Percentiles rank a stretch among this genome's conserved stretches.
These are phyloP conservation scores for Trifolium dubium DNA, from an alignment of 306 rosid genomes.

Conservation along the genomic window DNA sequence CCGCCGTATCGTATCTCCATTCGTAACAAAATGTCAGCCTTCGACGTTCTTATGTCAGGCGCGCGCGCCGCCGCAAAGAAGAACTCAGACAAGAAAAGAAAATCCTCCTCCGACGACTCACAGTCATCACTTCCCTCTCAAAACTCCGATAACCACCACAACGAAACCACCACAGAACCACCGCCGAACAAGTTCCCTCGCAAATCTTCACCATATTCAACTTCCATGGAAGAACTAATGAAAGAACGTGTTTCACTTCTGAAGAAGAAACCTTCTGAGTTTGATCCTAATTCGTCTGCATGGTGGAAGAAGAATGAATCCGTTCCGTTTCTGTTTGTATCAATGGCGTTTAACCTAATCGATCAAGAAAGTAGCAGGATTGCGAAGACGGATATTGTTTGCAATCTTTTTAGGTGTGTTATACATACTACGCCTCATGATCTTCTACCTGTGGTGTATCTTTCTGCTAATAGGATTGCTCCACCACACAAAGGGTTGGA, in stretches of 20 bases:
- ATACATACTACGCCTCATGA: conserved; percentile 73
- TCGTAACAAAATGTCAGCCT: conserved; percentile 68
- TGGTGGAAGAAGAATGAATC: conserved; percentile 72
- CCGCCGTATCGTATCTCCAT: too few relatives aligned
- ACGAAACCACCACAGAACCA: too few relatives aligned
- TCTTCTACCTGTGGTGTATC: conserved; percentile 65
- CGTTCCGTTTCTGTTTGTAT: conserved; percentile 73
- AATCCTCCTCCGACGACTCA: conserved; percentile 39
- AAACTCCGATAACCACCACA: conserved; percentile 1
- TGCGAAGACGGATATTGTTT: conserved; percentile 76
- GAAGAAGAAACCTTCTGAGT: conserved; percentile 69
- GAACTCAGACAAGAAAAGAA: conserved; percentile 59
- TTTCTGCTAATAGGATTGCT: conserved; percentile 70
- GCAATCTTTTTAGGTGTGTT: conserved; percentile 80
- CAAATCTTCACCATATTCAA: neutral
- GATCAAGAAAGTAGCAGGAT: conserved; percentile 62
- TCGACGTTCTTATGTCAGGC: conserved; percentile 78
- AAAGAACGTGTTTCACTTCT: conserved; percentile 51
- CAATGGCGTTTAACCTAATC: conserved; percentile 68
- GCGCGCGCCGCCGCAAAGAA: conserved; percentile 82
- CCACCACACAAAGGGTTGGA: conserved; percentile 82
- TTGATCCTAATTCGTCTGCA: conserved; percentile 55
- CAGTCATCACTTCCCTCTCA: neutral
- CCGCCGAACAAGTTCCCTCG: conserved; percentile 38
- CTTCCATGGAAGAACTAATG: too few relatives aligned